Evolutionary conservation across 441 rosid genomes (phyloP).

Genomic region (Syzygium syzygioides): DNA sequence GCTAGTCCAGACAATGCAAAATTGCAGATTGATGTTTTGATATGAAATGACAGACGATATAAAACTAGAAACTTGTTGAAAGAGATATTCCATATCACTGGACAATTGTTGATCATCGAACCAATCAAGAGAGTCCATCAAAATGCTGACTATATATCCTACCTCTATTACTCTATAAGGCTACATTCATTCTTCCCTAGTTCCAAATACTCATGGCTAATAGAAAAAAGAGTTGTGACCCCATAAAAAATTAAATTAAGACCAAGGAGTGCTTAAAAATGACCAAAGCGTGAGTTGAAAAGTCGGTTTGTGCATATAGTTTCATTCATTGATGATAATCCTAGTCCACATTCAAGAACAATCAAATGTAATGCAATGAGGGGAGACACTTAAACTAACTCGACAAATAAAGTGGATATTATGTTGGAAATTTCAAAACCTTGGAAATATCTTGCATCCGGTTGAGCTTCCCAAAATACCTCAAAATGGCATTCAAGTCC

Average conservation of each 20-base stretch:
- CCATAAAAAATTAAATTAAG: not conserved
- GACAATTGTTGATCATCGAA: not conserved
- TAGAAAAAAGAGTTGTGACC: not conserved
- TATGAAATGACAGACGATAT: not conserved
- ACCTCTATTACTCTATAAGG: not conserved
- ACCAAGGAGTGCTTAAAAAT: not conserved
- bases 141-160: not conserved
- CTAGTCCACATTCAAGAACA: not conserved
- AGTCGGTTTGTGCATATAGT: not conserved
- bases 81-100: not conserved
- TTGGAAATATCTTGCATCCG: constrained; percentile 65
- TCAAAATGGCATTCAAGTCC: constrained; percentile 69
- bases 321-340: not conserved
- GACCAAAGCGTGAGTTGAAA: not conserved
- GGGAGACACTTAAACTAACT: not conserved
- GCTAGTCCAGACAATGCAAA: not conserved
- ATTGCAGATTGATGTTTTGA: not conserved
- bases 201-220: not conserved
- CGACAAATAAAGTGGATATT: not conserved
- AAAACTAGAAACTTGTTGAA: not conserved
- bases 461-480: constrained; percentile 60
- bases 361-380: not conserved
- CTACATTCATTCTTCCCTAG: not conserved
- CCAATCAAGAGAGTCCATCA: not conserved
- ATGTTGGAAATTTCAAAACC: constrained; percentile 32